Conservation (phyloP, 257 asterid genomes). For the Penstemon barbatus region DNA sequence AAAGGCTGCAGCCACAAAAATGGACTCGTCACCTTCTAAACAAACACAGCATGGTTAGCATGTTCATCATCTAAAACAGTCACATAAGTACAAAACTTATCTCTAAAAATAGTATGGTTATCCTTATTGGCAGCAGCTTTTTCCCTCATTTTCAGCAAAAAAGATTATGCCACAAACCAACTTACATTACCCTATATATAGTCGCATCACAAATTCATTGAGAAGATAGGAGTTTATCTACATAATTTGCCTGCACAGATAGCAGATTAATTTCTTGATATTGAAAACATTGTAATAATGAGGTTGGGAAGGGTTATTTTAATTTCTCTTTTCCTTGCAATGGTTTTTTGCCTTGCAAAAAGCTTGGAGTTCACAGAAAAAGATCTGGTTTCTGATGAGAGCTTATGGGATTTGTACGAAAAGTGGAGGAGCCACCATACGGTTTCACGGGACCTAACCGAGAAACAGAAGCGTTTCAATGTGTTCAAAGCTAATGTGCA, state of each 20-base stretch:
- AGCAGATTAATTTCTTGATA: constrained; percentile 11
- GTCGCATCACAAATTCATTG: background rate
- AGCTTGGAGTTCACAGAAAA: constrained; percentile 72
- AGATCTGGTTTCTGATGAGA: constrained; percentile 75
- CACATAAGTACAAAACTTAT: constrained; percentile 29
- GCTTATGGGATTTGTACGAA: constrained; percentile 68
- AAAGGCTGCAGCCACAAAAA: constrained; percentile 25
- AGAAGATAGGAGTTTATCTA: background rate
- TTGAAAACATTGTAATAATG: constrained; percentile 26
- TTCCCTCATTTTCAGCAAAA: constrained; percentile 35
- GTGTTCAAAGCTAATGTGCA: constrained; percentile 80
- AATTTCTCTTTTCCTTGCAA: constrained; percentile 36
- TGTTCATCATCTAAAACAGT: background rate
- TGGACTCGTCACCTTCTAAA: constrained; percentile 33
- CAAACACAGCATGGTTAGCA: constrained; percentile 35
- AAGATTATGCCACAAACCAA: constrained; percentile 17
- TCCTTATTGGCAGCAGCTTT: constrained; percentile 27
- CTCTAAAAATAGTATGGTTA: constrained; percentile 42
- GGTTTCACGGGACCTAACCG: constrained; percentile 53
- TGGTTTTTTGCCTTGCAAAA: constrained; percentile 37
- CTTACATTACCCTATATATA: constrained; percentile 29
- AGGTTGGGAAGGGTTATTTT: constrained; percentile 38
- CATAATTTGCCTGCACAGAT: background rate
- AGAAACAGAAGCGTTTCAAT: constrained; percentile 75
- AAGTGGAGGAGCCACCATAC: constrained; percentile 88